Percentiles rank a stretch among this genome's conserved stretches.
phyloP scores from a whole-genome alignment of 2,329 filamentous ascomycete genomes.

The Aspergillus transmontanensis region DNA sequence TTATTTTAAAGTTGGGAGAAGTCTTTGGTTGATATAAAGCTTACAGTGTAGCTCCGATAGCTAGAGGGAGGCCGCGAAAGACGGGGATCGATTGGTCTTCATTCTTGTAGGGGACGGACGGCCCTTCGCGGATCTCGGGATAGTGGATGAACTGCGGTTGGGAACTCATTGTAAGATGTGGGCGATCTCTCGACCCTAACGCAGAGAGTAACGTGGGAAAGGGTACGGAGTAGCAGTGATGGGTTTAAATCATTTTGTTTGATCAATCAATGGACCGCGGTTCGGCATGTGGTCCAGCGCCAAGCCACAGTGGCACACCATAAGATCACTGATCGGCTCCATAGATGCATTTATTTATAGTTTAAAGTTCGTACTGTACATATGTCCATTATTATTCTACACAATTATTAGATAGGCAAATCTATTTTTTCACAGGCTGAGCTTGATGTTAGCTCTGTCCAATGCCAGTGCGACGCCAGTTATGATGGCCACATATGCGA shows the following conservation, averaged over 20 bases:
- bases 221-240: background rate
- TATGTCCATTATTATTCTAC: slow-evolving; percentile 1
- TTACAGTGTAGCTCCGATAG: slow-evolving; percentile 64
- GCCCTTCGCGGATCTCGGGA: slow-evolving; percentile 43
- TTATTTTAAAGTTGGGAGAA: background rate
- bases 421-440: slow-evolving; percentile 14
- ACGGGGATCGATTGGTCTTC: slow-evolving; percentile 67
- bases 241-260: background rate
- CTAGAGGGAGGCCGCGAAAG: slow-evolving; percentile 66
- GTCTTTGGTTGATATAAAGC: slow-evolving; percentile 19
- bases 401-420: background rate
- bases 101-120: slow-evolving; percentile 48
- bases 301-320: background rate
- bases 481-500: slow-evolving; percentile 70
- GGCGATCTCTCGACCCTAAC: background rate
- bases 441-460: slow-evolving; percentile 41
- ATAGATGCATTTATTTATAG: background rate
- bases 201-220: background rate
- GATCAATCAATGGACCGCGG: slow-evolving; percentile 6
- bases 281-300: slow-evolving; percentile 6
- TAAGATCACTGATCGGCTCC: background rate
- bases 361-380: background rate
- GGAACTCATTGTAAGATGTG: slow-evolving; percentile 23
- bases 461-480: slow-evolving; percentile 62
- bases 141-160: slow-evolving; percentile 36